phyloP scores from a whole-genome alignment of 148 eudicot genomes.

The Dysphania ambrosioides region DNA sequence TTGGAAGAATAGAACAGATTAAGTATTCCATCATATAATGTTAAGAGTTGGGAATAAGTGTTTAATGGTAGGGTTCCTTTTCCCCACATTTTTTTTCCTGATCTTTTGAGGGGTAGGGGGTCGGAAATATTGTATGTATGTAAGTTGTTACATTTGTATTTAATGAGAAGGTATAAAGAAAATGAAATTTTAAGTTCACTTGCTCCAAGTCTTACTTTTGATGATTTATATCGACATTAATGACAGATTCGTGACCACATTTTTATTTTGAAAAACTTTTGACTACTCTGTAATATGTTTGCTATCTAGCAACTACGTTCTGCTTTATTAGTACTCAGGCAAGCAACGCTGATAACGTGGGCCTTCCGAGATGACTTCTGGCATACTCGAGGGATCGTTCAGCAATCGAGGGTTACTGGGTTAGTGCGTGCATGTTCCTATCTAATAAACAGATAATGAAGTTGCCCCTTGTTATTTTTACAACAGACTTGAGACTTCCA shows the following conservation, averaged over 20 bases:
- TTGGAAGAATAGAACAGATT: conserved; percentile 24
- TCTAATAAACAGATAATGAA: no score
- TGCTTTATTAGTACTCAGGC: no score
- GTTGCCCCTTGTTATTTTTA: no score
- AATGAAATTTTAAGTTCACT: conserved; percentile 6
- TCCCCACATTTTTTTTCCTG: conserved; percentile 11
- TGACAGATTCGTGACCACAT: neutral
- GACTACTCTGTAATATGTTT: neutral
- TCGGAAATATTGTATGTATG: conserved; percentile 30
- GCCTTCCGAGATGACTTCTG: no score
- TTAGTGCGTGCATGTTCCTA: no score
- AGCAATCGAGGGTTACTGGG: no score
- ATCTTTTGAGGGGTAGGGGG: conserved; percentile 24
- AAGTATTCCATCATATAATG: conserved; percentile 16
- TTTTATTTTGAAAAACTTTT: neutral
- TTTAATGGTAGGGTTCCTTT: conserved; percentile 6
- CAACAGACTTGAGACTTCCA: no score
- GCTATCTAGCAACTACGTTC: neutral
- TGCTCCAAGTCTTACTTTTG: neutral
- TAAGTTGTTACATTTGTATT: conserved; percentile 21
- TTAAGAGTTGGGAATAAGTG: conserved; percentile 18
- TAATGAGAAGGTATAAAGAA: conserved; percentile 26
- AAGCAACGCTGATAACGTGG: no score
- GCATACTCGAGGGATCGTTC: no score
- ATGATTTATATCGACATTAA: neutral